Conservation (phyloP, 1,284 basidiomycete species). For the Neonothopanus nambi region DNA sequence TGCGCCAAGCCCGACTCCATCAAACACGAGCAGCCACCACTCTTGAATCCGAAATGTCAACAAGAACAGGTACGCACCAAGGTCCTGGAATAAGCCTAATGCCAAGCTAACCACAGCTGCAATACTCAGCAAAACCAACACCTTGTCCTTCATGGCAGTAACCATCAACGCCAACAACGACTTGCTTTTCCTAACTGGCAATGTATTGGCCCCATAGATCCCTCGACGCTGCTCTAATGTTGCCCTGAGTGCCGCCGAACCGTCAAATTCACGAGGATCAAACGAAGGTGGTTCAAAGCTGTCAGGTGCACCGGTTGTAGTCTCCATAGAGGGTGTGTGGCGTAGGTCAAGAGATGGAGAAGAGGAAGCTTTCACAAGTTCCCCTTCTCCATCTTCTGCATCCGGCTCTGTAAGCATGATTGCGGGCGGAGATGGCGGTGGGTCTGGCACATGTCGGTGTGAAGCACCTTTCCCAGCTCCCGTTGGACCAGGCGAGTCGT, state of each 20-base stretch:
- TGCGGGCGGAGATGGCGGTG: constrained; percentile 26
- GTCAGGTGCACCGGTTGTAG: constrained; percentile 4
- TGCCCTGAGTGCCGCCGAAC: constrained; percentile 50
- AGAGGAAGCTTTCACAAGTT: constrained; percentile 5
- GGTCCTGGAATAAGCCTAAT: constrained; percentile 92
- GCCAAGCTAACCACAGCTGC: constrained; percentile 93
- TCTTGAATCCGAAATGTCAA: background rate
- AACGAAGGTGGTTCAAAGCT: background rate
- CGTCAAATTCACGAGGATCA: constrained; percentile 15
- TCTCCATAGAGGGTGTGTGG: constrained; percentile 8
- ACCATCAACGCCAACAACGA: constrained; percentile 87
- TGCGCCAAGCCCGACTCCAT: no score
- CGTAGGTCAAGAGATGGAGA: constrained; percentile 3
- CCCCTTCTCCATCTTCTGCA: constrained; percentile 23
- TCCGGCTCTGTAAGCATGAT: constrained; percentile 47
- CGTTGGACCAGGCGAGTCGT: constrained; percentile 17
- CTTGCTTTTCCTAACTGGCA: constrained; percentile 81
- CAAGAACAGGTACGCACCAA: constrained; percentile 54
- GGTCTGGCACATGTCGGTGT: constrained; percentile 41
- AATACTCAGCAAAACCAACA: constrained; percentile 86
- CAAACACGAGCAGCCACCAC: no score
- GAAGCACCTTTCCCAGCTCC: constrained; percentile 39
- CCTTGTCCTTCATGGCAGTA: constrained; percentile 94
- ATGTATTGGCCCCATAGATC: constrained; percentile 83
- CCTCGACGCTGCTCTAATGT: constrained; percentile 64